Conservation (phyloP, 2,329 filamentous ascomycete species). For the Epichloe bromicola region DNA sequence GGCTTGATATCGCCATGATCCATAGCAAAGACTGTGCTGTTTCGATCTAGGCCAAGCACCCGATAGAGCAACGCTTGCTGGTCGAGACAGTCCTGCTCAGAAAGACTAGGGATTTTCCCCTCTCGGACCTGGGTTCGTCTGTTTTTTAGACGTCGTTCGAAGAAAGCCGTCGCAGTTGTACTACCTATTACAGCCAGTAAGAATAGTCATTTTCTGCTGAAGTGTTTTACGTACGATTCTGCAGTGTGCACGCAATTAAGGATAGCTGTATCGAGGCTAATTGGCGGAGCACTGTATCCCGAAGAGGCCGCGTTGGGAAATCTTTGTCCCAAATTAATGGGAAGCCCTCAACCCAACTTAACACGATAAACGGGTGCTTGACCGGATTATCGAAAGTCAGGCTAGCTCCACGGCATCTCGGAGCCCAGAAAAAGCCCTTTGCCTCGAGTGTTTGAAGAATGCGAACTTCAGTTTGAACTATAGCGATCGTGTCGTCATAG, state of each 20-base stretch:
- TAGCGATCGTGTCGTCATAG: background rate
- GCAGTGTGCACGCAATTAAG: background rate
- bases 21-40: background rate
- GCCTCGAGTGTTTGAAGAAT: background rate
- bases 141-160: background rate
- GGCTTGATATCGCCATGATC: conserved; percentile 2
- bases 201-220: background rate
- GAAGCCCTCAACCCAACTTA: conserved; percentile 1
- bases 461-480: background rate
- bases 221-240: background rate
- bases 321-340: background rate
- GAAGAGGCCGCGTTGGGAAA: background rate
- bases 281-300: background rate
- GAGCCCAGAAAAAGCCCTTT: background rate
- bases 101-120: background rate
- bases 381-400: conserved; percentile 1
- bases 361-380: background rate
- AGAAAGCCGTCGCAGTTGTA: background rate
- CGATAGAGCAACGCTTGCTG: background rate
- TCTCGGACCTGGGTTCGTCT: background rate
- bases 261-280: conserved; percentile 1
- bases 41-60: background rate
- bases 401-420: background rate
- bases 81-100: background rate
- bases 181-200: background rate